Evolutionary conservation across 176 grass and related monocot genomes (phyloP).

Genomic region (Hordeum marinum): DNA sequence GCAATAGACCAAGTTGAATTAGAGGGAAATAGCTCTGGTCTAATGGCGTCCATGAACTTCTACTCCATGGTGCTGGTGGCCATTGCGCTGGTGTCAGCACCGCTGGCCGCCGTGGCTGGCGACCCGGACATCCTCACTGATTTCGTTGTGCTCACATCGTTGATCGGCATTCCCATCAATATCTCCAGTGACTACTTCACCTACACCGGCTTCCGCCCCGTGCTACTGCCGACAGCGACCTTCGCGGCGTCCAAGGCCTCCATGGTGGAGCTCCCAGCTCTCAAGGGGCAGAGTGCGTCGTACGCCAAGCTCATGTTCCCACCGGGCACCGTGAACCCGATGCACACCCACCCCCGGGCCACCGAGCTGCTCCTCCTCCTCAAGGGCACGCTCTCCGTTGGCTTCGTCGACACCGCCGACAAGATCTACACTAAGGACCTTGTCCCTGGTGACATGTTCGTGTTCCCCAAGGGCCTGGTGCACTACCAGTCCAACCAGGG

Average conservation of each 20-base stretch:
- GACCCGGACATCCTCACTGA: slow-evolving; percentile 37
- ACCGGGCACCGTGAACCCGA: slow-evolving; percentile 20
- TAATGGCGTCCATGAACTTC: not conserved
- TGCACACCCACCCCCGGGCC: slow-evolving; percentile 27
- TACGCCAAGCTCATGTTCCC: slow-evolving; percentile 23
- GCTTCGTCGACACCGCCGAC: not conserved
- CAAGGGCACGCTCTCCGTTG: slow-evolving; percentile 3
- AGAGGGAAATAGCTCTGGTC: too few species aligned
- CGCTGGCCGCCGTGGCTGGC: not conserved
- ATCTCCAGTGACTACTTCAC: slow-evolving; percentile 28
- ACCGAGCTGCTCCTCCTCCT: slow-evolving; percentile 21
- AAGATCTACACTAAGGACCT: not conserved
- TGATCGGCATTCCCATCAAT: not conserved
- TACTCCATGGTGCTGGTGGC: not conserved
- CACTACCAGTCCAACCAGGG: slow-evolving; percentile 35
- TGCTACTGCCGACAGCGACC: not conserved
- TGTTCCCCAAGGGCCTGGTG: slow-evolving; percentile 36
- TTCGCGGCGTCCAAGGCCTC: slow-evolving; percentile 19
- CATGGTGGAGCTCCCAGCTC: slow-evolving; percentile 13
- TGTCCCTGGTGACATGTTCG: slow-evolving; percentile 24
- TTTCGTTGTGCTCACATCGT: not conserved
- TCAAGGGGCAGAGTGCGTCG: slow-evolving; percentile 29
- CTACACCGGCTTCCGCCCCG: not conserved
- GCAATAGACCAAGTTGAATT: too few species aligned
- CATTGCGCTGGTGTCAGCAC: not conserved